Conservation (phyloP, 208 protist genomes). For the Crithidia mellificae region DNA sequence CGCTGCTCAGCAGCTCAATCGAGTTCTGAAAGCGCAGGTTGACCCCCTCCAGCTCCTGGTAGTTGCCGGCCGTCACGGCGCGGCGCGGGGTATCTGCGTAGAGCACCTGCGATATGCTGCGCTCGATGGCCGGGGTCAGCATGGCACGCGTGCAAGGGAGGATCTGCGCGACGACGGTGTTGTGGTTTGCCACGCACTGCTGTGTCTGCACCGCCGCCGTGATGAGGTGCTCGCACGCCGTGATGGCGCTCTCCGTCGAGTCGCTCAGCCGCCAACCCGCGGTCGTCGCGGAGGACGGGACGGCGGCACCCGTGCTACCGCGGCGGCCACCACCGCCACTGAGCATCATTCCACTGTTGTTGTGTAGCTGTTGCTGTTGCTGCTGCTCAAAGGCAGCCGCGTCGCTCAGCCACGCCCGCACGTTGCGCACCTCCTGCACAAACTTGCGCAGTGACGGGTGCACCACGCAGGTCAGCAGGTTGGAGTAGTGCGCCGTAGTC, state of each 20-base stretch:
- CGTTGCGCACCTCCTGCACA: conserved; percentile 67
- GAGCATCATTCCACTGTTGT: neutral
- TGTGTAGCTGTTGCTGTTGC: conserved; percentile 1
- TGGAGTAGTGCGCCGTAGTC: neutral
- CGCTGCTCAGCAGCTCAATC: conserved; percentile 74
- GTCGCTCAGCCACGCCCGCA: conserved; percentile 53
- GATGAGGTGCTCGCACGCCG: conserved; percentile 61
- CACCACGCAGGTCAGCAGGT: conserved; percentile 62
- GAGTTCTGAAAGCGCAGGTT: conserved; percentile 86
- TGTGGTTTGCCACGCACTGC: conserved; percentile 85
- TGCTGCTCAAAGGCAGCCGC: conserved; percentile 15
- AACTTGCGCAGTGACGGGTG: conserved; percentile 62
- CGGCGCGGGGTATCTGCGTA: conserved; percentile 48
- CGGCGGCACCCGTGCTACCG: neutral
- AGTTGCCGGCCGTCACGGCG: conserved; percentile 60
- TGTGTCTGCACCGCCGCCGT: conserved; percentile 57
- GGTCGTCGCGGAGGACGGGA: neutral
- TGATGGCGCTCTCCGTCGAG: conserved; percentile 46
- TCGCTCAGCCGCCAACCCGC: conserved; percentile 38
- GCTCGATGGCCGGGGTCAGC: conserved; percentile 57
- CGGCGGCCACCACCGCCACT: neutral
- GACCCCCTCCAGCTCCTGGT: conserved; percentile 82
- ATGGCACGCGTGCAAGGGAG: conserved; percentile 75
- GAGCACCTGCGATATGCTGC: conserved; percentile 63
- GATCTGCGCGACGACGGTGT: conserved; percentile 76